Evolutionary conservation across 345 rosid species (phyloP).

Genomic region (Linum usitatissimum): DNA sequence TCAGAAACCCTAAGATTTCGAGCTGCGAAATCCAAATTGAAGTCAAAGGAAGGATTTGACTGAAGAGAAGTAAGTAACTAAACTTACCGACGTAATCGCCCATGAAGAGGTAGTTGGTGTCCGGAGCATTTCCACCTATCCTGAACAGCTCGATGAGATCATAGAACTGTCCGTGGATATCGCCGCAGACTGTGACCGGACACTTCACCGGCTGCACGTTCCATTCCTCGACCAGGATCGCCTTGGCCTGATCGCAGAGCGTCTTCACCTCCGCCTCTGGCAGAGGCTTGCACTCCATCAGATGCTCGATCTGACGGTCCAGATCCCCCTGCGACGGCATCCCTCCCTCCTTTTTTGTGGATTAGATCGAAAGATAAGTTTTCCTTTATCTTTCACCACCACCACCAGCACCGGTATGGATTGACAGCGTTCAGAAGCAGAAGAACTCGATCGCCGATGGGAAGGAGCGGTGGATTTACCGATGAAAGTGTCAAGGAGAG

Average conservation of each 20-base stretch:
- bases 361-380: too few relatives aligned
- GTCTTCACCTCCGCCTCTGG: slow-evolving; percentile 82
- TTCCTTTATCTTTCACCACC: too few relatives aligned
- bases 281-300: slow-evolving; percentile 93
- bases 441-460: not conserved
- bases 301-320: slow-evolving; percentile 93
- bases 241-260: slow-evolving; percentile 92
- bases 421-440: not conserved
- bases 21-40: not conserved
- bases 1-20: not conserved
- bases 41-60: not conserved
- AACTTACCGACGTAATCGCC: slow-evolving; percentile 95
- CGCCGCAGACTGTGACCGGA: slow-evolving; percentile 98
- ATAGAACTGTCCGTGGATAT: slow-evolving; percentile 97
- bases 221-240: slow-evolving; percentile 96
- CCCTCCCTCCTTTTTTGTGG: not conserved
- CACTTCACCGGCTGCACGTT: slow-evolving; percentile 99
- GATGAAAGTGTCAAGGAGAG: not conserved
- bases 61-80: not conserved
- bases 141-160: slow-evolving; percentile 91
- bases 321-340: slow-evolving; percentile 74
- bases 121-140: slow-evolving; percentile 94
- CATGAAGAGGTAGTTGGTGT: slow-evolving; percentile 96
- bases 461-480: not conserved
- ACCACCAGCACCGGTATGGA: too few relatives aligned